Base-by-base conservation (phyloP, 352 stramenopile species). In the Hyaloperonospora brassicae region DNA sequence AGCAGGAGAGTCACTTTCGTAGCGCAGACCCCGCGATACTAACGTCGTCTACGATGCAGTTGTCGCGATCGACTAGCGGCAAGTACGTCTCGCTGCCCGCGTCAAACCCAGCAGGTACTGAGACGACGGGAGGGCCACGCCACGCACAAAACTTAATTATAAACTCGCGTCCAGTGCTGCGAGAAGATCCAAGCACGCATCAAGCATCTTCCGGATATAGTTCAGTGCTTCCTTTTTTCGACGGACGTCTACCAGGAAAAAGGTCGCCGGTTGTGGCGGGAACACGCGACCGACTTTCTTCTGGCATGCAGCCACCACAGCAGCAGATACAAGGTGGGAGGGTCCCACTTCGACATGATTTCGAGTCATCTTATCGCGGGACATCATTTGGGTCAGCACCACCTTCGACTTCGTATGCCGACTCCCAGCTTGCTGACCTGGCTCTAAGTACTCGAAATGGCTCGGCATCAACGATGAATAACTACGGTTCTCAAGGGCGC, bases 1-100 rank as follows among this genome's bases (percentile, higher is more conserved):
- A 68, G 24, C 64, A 68, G n/a, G 60, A 63, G 12, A 58, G 30
- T 7, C 64, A 68, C 40, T 72, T 72, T 50, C 56, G 53, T 24
- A 63, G 21, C 38, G 60, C 24, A 47, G 31, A 42, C 9, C 36
- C 46, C 1, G 59, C 47, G 38, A 1, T 59, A 17, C 47, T 54
- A 22, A 36, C 54, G 31, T 62, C 63, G 11, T 58, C 59, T 42
- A 50, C 46, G 25, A 36, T 64, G 50, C 50, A 61, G 27, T 49
- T 55, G 35, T 34, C 54, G 22, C 55, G 64, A 21, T 55, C 64
- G 38, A 45, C 38, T 12, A 55, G 55, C 31, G 46, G 36, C n/a
- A 52, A 68, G 31, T 72, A 68, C 27, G 27, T 52, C n/a, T 39
- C 57, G 34, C 43, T 47, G 14, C 11, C 53, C 23, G 34, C 48